Evolutionary conservation across 495 filamentous ascomycete genomes (phyloP).

Genomic region (Penicillium canariense): DNA sequence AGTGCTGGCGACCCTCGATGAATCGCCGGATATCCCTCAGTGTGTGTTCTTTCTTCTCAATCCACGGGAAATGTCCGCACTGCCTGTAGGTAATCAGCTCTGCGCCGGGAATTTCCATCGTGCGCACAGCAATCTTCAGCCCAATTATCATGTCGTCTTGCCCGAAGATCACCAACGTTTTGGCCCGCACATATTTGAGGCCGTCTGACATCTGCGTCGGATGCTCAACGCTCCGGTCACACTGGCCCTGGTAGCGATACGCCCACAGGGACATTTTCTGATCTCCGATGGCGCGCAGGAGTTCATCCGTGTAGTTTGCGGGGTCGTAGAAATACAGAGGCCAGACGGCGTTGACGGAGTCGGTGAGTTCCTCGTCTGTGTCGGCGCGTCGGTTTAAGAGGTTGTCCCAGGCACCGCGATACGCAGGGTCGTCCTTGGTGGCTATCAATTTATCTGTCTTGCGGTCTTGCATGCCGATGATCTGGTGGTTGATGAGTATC

Average conservation of each 20-base stretch:
- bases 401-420: conserved; percentile 9
- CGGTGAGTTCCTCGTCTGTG: conserved; percentile 13
- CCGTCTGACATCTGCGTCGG: conserved; percentile 14
- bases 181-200: conserved; percentile 12
- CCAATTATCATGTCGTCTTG: conserved; percentile 20
- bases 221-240: conserved; percentile 5
- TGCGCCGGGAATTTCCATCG: conserved; percentile 7
- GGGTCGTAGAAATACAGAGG: conserved; percentile 22
- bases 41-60: conserved; percentile 16
- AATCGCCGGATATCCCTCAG: conserved; percentile 19
- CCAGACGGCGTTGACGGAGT: conserved; percentile 12
- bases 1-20: neutral
- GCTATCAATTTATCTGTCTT: neutral
- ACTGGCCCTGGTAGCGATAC: conserved; percentile 12
- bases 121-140: conserved; percentile 9
- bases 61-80: conserved; percentile 28
- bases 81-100: conserved; percentile 13
- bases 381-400: neutral
- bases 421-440: conserved; percentile 8
- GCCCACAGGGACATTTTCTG: conserved; percentile 9
- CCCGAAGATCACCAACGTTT: conserved; percentile 22
- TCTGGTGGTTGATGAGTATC: conserved; percentile 17
- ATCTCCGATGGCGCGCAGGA: conserved; percentile 10
- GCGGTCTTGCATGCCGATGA: conserved; percentile 13
- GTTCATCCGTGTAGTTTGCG: neutral